A percentile compares a stretch with the other conserved stretches of the same genome.
Evolutionary conservation across 2,329 filamentous ascomycete genomes (phyloP).

Genomic region (Fusarium domesticum): DNA sequence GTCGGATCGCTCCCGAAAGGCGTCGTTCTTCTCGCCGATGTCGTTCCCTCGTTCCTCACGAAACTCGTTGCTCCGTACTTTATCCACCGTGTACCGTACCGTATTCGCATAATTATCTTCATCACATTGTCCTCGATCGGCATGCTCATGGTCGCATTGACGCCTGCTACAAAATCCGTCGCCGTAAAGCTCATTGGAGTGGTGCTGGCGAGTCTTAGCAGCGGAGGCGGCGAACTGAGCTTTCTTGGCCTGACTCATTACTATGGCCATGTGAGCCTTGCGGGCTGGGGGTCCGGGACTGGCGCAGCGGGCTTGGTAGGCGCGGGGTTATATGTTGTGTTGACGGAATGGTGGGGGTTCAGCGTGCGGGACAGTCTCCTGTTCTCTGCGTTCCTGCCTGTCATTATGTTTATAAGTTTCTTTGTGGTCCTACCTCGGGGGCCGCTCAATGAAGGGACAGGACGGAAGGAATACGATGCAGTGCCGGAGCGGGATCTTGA

Average conservation of each 20-base stretch:
- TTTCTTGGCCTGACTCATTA: conserved; percentile 91
- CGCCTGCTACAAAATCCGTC: conserved; percentile 64
- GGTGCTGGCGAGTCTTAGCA: conserved; percentile 78
- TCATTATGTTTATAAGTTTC: conserved; percentile 81
- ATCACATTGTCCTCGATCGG: conserved; percentile 73
- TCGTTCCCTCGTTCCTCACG: conserved; percentile 82
- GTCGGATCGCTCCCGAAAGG: conserved; percentile 91
- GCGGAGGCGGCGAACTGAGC: conserved; percentile 83
- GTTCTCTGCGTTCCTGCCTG: conserved; percentile 73
- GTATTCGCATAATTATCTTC: conserved; percentile 69
- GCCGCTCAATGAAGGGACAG: conserved; percentile 52
- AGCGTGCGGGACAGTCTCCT: conserved; percentile 72
- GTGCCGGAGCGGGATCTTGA: conserved; percentile 44
- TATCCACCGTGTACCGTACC: conserved; percentile 83
- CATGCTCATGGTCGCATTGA: conserved; percentile 85
- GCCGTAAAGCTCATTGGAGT: conserved; percentile 78
- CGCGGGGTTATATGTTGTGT: conserved; percentile 79
- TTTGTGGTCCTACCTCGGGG: conserved; percentile 74
- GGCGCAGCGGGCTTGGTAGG: conserved; percentile 85
- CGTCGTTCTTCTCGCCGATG: conserved; percentile 87
- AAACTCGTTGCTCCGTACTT: conserved; percentile 92
- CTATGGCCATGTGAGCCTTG: conserved; percentile 83
- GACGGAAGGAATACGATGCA: conserved; percentile 52
- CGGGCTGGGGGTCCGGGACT: conserved; percentile 89
- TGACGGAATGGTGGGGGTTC: conserved; percentile 77